Base-by-base conservation (phyloP, 768 basidiomycete genomes). In the Chiua virens region DNA sequence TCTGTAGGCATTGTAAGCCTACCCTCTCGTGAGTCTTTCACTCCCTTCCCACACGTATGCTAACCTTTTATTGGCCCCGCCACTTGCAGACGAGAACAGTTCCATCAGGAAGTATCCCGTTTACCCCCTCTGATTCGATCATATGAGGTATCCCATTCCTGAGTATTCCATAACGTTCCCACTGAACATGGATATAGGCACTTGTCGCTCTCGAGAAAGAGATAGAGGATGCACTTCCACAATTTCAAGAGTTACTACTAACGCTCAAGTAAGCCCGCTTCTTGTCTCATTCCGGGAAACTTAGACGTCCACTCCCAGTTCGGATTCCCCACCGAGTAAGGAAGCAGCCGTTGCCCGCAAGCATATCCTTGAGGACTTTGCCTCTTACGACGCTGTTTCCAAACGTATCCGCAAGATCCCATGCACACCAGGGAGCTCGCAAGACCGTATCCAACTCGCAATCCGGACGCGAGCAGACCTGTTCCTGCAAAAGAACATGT, bases 401-500 rank as follows among this genome's bases (percentile, higher is more conserved):
- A 97, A 95, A 65, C 84, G 86, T 28, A 91, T 99, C 61, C 82
- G 85, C 47, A 75, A 73, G 51, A 72, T 96, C 15, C 88, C 89
- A 0, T 83, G 80, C 52, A 73, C 79, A 0, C 76, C 78, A 0
- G 83, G 82, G 3, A 82, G 83, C 54, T 89, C 89, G 17, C 92
- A 94, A 58, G 87, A 92, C 51, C 81, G 87, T 34, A 79, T 99
- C 8, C 92, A 97, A 67, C 73, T 78, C 18, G 92, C 94, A 0
- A 85, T 99, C 18, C 75, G 83, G 50, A 81, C 81, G 3, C 78
- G 89, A 3, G 89, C 92, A 0, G 89, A 80, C 53, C 39, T 84
- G 23, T 98, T 96, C 66, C 71, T 99, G 55, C 87, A 91, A 65
- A 91, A 87, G 62, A 84, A 97, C 58, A 93, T 98, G 89, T 85